Base-by-base conservation (phyloP, 2,329 filamentous ascomycete species). In the Aspergillus alliaceus region DNA sequence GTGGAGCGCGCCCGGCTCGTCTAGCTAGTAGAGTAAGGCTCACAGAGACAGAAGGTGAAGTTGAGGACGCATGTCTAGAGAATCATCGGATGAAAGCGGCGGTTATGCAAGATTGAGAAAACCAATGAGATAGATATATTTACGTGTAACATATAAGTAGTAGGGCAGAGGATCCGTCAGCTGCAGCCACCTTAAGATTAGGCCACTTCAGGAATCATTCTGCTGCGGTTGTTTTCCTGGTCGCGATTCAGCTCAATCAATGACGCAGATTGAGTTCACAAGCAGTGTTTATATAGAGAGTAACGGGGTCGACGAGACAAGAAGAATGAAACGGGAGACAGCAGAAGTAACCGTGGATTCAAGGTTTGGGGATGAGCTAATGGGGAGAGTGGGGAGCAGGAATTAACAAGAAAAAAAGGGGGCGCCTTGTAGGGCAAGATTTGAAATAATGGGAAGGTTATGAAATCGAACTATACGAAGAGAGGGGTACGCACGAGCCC, bases 401-500 rank as follows among this genome's bases (percentile, higher is more conserved):
- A 48, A 48, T 32, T 34, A 48, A 31, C 22, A 44, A 6, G 2
- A n/a, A 48, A 29, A 9, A 9, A 29, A 29, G 27, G 9, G 27
- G 39, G 39, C 39, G 39, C 44, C 44, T 53, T n/a, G 35, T 22
- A 22, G 37, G 50, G 35, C 20, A 31, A 37, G 14, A 4, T 40
- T 31, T 24, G 22, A 47, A n/a, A 32, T 32, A 37, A 44, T 46
- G 52, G 50, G n/a, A n/a, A n/a, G n/a, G n/a, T n/a, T n/a, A n/a
- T n/a, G n/a, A n/a, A n/a, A n/a, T n/a, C n/a, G n/a, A n/a, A n/a
- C n/a, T n/a, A n/a, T n/a, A n/a, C n/a, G n/a, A n/a, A n/a, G 32
- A 20, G 51, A 52, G 51, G 39, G 24, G 25, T 34, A 53, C 56
- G 44, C 27, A 48, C 44, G 27, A 48, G 44, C 25, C 44, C 29